These are phyloP conservation scores for Nigrograna mackinnonii DNA, from an alignment of 2,329 filamentous ascomycete genomes.

Conservation along the genomic window DNA sequence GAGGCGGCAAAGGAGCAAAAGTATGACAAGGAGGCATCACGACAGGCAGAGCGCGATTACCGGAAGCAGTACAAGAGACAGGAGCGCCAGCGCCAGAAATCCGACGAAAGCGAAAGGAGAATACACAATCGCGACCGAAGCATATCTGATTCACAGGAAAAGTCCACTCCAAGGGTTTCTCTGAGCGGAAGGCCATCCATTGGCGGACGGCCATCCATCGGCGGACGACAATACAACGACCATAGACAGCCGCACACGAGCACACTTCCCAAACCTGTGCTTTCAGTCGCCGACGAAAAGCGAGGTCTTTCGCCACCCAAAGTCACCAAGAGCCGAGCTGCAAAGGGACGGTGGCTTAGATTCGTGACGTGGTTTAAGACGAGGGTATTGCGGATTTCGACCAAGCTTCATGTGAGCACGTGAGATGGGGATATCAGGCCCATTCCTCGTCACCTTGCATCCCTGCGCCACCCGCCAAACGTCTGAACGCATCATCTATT, in stretches of 20 bases:
- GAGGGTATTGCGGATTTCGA: slow-evolving; percentile 54
- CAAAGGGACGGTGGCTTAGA: slow-evolving; percentile 54
- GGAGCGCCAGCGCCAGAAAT: slow-evolving; percentile 44
- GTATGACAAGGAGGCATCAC: slow-evolving; percentile 55
- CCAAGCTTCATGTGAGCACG: slow-evolving; percentile 20
- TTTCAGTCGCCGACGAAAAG: slow-evolving; percentile 34
- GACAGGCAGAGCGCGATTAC: slow-evolving; percentile 48
- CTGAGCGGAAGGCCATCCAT: too few relatives aligned
- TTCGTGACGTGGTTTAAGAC: slow-evolving; percentile 63
- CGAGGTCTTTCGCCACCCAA: slow-evolving; percentile 22
- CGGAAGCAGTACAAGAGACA: slow-evolving; percentile 49
- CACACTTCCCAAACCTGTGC: slow-evolving; percentile 36
- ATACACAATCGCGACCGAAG: slow-evolving; percentile 31
- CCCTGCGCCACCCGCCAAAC: too few relatives aligned
- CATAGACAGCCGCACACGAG: slow-evolving; percentile 37
- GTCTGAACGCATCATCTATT: too few relatives aligned
- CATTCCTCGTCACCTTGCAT: too few relatives aligned
- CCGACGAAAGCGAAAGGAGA: slow-evolving; percentile 38
- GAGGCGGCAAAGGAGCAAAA: slow-evolving; percentile 61
- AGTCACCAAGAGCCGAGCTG: slow-evolving; percentile 36
- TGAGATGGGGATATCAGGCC: too few relatives aligned
- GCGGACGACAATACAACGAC: slow-evolving; percentile 42
- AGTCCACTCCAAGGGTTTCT: slow-evolving; percentile 22
- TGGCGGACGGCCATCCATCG: slow-evolving; percentile 27
- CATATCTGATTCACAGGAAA: slow-evolving; percentile 34